A percentile compares a stretch with the other conserved stretches of the same genome.
Evolutionary conservation across 306 rosid species (phyloP).

Genomic region (Carpinus viminea): DNA sequence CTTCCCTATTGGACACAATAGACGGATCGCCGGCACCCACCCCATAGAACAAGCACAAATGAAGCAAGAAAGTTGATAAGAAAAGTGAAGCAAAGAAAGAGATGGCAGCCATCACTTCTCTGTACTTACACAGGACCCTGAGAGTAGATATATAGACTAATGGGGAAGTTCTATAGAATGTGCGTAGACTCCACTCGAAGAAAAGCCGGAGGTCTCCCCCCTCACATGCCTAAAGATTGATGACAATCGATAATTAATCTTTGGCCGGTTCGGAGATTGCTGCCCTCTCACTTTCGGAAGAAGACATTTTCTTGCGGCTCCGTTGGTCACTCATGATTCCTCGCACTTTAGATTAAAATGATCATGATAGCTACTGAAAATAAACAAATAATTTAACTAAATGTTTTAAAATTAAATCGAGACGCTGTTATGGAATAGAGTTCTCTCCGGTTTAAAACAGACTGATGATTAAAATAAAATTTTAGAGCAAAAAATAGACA

Average conservation of each 20-base stretch:
- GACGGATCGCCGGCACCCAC: slow-evolving; percentile 4
- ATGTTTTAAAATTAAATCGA: no score
- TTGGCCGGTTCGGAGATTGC: not conserved
- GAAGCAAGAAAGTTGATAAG: slow-evolving; percentile 18
- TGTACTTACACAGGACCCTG: not conserved
- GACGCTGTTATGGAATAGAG: no score
- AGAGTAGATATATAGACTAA: not conserved
- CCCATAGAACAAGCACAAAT: not conserved
- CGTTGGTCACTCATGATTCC: not conserved
- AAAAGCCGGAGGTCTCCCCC: slow-evolving; percentile 16
- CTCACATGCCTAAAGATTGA: slow-evolving; percentile 3
- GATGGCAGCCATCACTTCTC: slow-evolving; percentile 28
- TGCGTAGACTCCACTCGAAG: not conserved
- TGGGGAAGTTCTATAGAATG: not conserved
- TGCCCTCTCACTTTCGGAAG: slow-evolving; percentile 32
- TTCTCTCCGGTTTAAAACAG: no score
- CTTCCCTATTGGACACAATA: slow-evolving; percentile 30
- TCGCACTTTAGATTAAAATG: not conserved
- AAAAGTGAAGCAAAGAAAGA: slow-evolving; percentile 25
- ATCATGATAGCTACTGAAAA: no score
- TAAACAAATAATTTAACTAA: no score
- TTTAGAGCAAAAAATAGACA: no score
- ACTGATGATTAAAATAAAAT: no score
- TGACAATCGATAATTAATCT: not conserved
- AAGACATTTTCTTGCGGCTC: not conserved